Conservation (phyloP, 176 grass and related monocot species). For the Chrysopogon serrulatus region DNA sequence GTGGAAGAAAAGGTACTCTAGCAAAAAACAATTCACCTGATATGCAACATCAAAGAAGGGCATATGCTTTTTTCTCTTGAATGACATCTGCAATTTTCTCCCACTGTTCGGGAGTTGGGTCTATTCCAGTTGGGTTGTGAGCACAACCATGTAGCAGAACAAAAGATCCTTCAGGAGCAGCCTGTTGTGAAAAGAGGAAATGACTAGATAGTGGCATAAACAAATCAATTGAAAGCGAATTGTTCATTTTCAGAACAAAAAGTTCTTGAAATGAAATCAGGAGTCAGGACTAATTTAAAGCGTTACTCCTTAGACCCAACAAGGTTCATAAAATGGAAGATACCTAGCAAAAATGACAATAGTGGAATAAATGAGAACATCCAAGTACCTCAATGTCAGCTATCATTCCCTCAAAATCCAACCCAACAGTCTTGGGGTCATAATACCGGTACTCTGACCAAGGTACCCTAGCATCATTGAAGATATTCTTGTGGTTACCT, state of each 20-base stretch:
- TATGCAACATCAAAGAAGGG: conserved; percentile 99
- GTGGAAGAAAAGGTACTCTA: background rate
- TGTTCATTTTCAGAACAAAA: background rate
- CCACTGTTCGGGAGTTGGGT: conserved; percentile 89
- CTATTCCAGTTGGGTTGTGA: conserved; percentile 95
- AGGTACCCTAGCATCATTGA: conserved; percentile 95
- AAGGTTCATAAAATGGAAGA: background rate
- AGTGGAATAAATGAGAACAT: background rate
- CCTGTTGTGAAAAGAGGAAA: conserved; percentile 40
- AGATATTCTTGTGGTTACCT: conserved; percentile 99
- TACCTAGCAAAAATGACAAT: background rate
- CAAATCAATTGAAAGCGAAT: background rate
- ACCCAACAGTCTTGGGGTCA: conserved; percentile 82
- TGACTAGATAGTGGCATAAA: conserved; percentile 1
- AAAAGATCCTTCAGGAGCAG: conserved; percentile 87
- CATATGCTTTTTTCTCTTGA: conserved; percentile 79
- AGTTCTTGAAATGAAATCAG: background rate
- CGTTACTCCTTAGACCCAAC: background rate
- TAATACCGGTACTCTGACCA: conserved; percentile 98
- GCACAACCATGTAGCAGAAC: conserved; percentile 83
- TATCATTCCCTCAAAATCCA: conserved; percentile 98
- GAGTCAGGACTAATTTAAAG: background rate
- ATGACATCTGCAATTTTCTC: conserved; percentile 82
- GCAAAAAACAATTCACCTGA: conserved; percentile 52
- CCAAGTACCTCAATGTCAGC: conserved; percentile 70